Base-by-base conservation (phyloP, 257 asterid genomes). In the Avicennia marina region DNA sequence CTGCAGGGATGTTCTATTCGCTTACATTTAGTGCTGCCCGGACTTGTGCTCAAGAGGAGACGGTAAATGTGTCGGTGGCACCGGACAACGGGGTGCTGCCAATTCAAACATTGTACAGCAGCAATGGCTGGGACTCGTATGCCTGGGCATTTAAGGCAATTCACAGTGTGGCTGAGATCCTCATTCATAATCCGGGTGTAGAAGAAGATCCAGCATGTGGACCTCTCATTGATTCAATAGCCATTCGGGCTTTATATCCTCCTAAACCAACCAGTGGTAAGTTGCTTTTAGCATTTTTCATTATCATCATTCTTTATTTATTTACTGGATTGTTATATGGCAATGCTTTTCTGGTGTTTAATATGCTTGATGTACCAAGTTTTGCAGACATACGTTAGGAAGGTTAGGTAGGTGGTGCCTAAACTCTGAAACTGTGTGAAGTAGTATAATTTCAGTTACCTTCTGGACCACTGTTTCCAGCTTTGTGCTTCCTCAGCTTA, bases 131-230 rank as follows among this genome's bases (percentile, higher is more conserved):
- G 98, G 98, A 91, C 22, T 85, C 94, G 2, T 91, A 88, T 18
- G 93, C 96, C 0, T 91, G 95, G 96, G 96, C 95, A 2, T 91
- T 85, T 60, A 70, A 74, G 49, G 73, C 96, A 1, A 32, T 31
- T 22, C 56, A 21, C 43, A 26, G 15, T 6, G 66, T 44, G 25
- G 81, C 76, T 4, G 95, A 83, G 40, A 68, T 91, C 42, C 53
- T 91, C 13, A 71, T 91, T 43, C 98, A 88, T 40, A 91, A 91
- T 45, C 96, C 96, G 0, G 98, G 98, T 2, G 86, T 61, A 1
- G 95, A 81, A 58, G 98, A 91, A 36, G 98, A 91, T 69, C 98
- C 96, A 0, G 96, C 98, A 12, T 91, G 98, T 19, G 96, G 98
- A 2, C 97, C 96, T 13, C 85, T 91, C 50, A 72, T 88, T n/a